Evolutionary conservation across 225 moss, liverwort and hornwort species (phyloP).

Genomic region (Pseudoscleropodium purum): DNA sequence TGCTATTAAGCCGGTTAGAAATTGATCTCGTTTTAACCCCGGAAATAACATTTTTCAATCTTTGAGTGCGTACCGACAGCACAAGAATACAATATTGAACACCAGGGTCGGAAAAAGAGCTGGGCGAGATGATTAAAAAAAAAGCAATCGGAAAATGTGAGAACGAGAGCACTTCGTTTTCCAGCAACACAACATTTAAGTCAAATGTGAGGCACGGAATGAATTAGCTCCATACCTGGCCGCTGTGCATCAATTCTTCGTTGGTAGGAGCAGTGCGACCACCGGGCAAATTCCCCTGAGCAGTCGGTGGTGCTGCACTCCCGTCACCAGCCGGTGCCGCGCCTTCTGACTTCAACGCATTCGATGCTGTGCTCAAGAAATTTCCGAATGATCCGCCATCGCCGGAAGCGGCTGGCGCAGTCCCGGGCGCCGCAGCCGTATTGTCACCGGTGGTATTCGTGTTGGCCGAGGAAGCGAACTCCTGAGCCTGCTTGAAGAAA

Average conservation of each 20-base stretch:
- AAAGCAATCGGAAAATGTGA: too few species aligned
- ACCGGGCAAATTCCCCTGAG: slow-evolving; percentile 1
- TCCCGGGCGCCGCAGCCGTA: not conserved
- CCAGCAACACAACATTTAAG: not conserved
- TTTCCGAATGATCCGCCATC: not conserved
- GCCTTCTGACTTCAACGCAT: not conserved
- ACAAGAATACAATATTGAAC: not conserved
- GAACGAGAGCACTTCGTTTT: not conserved
- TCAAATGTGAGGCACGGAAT: not conserved
- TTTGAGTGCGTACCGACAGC: not conserved
- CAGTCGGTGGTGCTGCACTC: not conserved
- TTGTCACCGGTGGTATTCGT: not conserved
- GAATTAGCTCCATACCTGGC: slow-evolving; percentile 5
- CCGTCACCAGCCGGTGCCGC: not conserved
- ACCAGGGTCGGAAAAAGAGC: not conserved
- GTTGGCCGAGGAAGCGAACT: not conserved
- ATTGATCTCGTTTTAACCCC: not conserved
- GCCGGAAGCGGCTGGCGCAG: not conserved
- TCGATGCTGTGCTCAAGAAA: not conserved
- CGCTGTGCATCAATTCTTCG: slow-evolving; percentile 7
- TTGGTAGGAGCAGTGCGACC: slow-evolving; percentile 9
- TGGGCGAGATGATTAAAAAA: too few species aligned
- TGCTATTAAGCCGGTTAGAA: too few species aligned
- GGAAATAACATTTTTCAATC: too few species aligned
- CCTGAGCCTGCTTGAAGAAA: slow-evolving; percentile 38